A percentile compares a stretch with the other conserved stretches of the same genome.
Conservation (phyloP, 345 rosid genomes). For the Eutrema heterophyllum region DNA sequence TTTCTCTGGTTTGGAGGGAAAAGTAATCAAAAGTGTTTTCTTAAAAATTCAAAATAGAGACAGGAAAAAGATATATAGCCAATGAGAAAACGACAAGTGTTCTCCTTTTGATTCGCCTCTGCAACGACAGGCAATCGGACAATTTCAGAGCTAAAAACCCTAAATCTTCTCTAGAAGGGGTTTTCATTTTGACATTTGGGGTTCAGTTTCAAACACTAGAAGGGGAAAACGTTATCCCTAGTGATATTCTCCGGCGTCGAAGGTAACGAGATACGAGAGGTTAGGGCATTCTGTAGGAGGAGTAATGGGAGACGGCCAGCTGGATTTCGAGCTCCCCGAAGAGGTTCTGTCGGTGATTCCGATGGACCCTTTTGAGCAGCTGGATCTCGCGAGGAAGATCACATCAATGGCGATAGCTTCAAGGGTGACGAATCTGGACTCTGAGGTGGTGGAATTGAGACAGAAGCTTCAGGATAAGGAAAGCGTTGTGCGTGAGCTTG, state of each 20-base stretch:
- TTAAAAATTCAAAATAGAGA: constrained; percentile 11
- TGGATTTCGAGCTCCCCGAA: constrained; percentile 64
- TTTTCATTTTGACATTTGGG: neutral
- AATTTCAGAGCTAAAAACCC: constrained; percentile 14
- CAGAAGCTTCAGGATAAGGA: constrained; percentile 65
- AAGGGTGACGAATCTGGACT: constrained; percentile 78
- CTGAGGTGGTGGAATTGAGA: constrained; percentile 53
- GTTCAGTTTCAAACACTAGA: neutral
- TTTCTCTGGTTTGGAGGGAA: constrained; percentile 32
- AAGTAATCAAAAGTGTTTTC: constrained; percentile 12
- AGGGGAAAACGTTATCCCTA: neutral
- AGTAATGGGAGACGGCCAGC: constrained; percentile 37
- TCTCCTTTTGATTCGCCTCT: neutral
- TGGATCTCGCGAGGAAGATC: constrained; percentile 97
- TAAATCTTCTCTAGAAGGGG: constrained; percentile 27
- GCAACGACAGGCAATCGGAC: constrained; percentile 18
- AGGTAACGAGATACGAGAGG: neutral
- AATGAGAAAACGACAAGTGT: constrained; percentile 9
- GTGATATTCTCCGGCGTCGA: neutral
- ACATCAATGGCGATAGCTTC: constrained; percentile 96
- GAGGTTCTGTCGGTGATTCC: constrained; percentile 83
- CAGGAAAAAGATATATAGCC: neutral
- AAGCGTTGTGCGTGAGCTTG: constrained; percentile 50
- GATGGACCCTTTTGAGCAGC: constrained; percentile 83
- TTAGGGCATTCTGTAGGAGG: constrained; percentile 19